Evolutionary conservation across 1,139 yeast genomes (phyloP).

Genomic region (Hyphopichia khmerensis): DNA sequence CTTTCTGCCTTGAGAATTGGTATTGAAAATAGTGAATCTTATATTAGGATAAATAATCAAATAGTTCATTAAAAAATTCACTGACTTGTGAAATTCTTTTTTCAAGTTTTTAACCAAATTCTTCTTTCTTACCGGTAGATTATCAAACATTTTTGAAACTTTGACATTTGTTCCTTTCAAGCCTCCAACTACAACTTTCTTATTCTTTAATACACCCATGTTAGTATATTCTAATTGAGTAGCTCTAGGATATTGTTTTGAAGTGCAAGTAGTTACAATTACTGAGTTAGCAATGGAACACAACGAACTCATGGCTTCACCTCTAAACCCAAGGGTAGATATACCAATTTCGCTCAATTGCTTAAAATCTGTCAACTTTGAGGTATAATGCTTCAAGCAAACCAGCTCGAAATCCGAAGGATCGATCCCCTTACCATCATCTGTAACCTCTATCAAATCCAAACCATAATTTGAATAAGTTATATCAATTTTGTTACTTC

Average conservation of each 20-base stretch:
- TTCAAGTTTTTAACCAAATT: slow-evolving; percentile 68
- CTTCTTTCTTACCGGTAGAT: slow-evolving; percentile 70
- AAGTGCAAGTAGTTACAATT: slow-evolving; percentile 55
- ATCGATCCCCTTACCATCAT: slow-evolving; percentile 76
- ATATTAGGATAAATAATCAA: slow-evolving; percentile 59
- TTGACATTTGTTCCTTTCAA: slow-evolving; percentile 58
- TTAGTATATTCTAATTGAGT: slow-evolving; percentile 50
- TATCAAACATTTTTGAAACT: slow-evolving; percentile 55
- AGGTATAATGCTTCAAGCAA: slow-evolving; percentile 76
- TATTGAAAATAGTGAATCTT: slow-evolving; percentile 59
- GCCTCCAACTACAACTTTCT: slow-evolving; percentile 46
- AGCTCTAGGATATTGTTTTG: slow-evolving; percentile 54
- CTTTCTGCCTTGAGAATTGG: slow-evolving; percentile 48
- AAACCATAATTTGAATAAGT: slow-evolving; percentile 69
- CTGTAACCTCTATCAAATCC: slow-evolving; percentile 67
- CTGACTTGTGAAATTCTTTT: slow-evolving; percentile 68
- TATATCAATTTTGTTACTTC: slow-evolving; percentile 64
- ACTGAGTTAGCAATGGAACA: slow-evolving; percentile 57
- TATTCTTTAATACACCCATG: slow-evolving; percentile 46
- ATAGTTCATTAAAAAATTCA: slow-evolving; percentile 65
- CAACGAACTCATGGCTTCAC: slow-evolving; percentile 79
- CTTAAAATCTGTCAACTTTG: slow-evolving; percentile 63
- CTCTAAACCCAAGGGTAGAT: slow-evolving; percentile 73
- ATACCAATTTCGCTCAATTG: slow-evolving; percentile 47
- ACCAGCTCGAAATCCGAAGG: slow-evolving; percentile 57